Conservation (phyloP, 2,329 filamentous ascomycete species). For the Colletotrichum abscissum region DNA sequence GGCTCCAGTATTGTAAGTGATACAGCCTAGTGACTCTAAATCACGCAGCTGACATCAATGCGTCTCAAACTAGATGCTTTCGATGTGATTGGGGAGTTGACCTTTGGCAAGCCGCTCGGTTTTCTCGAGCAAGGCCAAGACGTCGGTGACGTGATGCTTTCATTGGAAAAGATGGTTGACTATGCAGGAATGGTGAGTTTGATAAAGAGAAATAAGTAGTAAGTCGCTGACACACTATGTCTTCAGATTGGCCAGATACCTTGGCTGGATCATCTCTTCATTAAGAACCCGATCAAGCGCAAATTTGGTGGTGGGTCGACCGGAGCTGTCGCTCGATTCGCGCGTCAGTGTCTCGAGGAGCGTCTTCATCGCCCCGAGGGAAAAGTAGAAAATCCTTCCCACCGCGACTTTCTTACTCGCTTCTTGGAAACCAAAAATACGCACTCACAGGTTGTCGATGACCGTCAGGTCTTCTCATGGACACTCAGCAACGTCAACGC, state of each 20-base stretch:
- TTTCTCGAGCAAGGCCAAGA: conserved; percentile 50
- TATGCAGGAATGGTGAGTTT: conserved; percentile 1
- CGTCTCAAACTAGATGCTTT: conserved; percentile 43
- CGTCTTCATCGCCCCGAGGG: conserved; percentile 16
- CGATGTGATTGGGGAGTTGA: conserved; percentile 51
- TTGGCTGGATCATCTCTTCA: conserved; percentile 41
- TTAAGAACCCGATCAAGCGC: conserved; percentile 43
- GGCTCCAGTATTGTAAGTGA: conserved; percentile 43
- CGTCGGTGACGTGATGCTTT: conserved; percentile 41
- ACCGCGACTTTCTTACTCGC: conserved; percentile 47
- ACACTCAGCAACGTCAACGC: conserved; percentile 45
- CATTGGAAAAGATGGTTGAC: conserved; percentile 38
- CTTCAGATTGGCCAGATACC: conserved; percentile 40
- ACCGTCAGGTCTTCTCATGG: conserved; percentile 39
- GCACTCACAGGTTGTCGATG: conserved; percentile 48
- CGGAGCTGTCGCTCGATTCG: conserved; percentile 30
- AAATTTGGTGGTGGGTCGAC: conserved; percentile 38
- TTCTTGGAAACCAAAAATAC: conserved; percentile 48
- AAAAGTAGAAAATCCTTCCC: neutral
- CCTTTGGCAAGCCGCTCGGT: conserved; percentile 47
- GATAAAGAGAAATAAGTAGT: neutral
- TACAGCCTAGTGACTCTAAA: too few relatives aligned
- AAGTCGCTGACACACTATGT: neutral
- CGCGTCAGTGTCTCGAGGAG: conserved; percentile 15
- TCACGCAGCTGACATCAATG: too few relatives aligned